Evolutionary conservation across 371 early-diverging fungal species (phyloP).

Genomic region (Mortierella polycephala): DNA sequence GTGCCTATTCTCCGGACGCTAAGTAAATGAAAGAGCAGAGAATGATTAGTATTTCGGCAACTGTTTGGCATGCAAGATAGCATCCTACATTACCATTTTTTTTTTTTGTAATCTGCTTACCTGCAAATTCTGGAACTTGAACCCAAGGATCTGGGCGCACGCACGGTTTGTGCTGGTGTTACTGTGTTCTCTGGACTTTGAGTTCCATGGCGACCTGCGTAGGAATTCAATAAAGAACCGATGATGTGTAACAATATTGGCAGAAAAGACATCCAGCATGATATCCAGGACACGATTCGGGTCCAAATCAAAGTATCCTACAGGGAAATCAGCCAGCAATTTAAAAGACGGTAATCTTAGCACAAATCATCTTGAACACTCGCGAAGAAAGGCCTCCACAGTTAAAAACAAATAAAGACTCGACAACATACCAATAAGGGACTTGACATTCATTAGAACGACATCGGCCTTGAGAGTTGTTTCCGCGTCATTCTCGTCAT

Average conservation of each 20-base stretch:
- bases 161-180: conserved; percentile 38
- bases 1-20: conserved; percentile 41
- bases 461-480: conserved; percentile 15
- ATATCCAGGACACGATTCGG: conserved; percentile 91
- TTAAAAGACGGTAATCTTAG: not conserved
- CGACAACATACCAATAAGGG: conserved; percentile 29
- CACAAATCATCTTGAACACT: not conserved
- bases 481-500: conserved; percentile 13
- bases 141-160: conserved; percentile 87
- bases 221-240: conserved; percentile 84
- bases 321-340: not conserved
- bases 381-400: not conserved
- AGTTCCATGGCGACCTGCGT: conserved; percentile 75
- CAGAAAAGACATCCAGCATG: conserved; percentile 81
- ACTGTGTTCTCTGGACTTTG: conserved; percentile 13
- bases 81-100: too few relatives aligned
- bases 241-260: conserved; percentile 77
- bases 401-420: not conserved
- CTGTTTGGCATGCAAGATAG: too few relatives aligned
- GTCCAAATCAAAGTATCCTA: conserved; percentile 86
- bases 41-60: not conserved
- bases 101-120: conserved; percentile 20
- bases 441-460: conserved; percentile 27
- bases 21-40: not conserved
- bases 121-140: conserved; percentile 80